phyloP scores from a whole-genome alignment of 2,329 filamentous ascomycete species.

The Aspergillus flavus region DNA sequence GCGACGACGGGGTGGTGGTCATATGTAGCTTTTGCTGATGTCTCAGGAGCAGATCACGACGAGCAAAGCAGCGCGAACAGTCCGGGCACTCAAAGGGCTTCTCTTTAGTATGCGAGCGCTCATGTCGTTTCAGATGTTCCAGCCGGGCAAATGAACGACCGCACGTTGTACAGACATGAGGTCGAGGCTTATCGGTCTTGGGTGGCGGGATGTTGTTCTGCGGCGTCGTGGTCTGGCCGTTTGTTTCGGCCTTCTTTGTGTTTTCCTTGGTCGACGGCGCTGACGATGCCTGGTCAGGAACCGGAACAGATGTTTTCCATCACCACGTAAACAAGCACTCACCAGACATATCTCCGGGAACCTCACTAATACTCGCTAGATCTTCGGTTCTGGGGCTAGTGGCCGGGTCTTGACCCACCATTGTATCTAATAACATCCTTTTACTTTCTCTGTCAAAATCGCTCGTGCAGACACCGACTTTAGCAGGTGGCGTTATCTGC shows the following conservation, averaged over 20 bases:
- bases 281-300: slow-evolving; percentile 14
- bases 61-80: slow-evolving; percentile 91
- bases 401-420: slow-evolving; percentile 40
- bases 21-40: slow-evolving; percentile 99
- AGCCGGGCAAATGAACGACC: slow-evolving; percentile 89
- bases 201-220: slow-evolving; percentile 64
- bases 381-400: slow-evolving; percentile 40
- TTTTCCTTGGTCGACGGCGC: slow-evolving; percentile 29
- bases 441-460: slow-evolving; percentile 5
- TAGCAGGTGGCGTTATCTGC: slow-evolving; percentile 6
- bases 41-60: slow-evolving; percentile 84
- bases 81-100: slow-evolving; percentile 98
- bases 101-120: slow-evolving; percentile 97
- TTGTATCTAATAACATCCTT: slow-evolving; percentile 41
- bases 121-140: slow-evolving; percentile 95
- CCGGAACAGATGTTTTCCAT: slow-evolving; percentile 1
- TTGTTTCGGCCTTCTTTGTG: slow-evolving; percentile 35
- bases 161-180: slow-evolving; percentile 91
- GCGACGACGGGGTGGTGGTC: slow-evolving; percentile 82
- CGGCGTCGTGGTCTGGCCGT: slow-evolving; percentile 26
- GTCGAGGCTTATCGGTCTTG: slow-evolving; percentile 96
- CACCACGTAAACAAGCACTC: slow-evolving; percentile 27
- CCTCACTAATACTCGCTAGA: slow-evolving; percentile 46
- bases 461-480: not conserved
- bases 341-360: slow-evolving; percentile 42